These are phyloP conservation scores for Pseudogymnoascus sp. DNA, from an alignment of 2,329 filamentous ascomycete genomes.

Conservation along the genomic window DNA sequence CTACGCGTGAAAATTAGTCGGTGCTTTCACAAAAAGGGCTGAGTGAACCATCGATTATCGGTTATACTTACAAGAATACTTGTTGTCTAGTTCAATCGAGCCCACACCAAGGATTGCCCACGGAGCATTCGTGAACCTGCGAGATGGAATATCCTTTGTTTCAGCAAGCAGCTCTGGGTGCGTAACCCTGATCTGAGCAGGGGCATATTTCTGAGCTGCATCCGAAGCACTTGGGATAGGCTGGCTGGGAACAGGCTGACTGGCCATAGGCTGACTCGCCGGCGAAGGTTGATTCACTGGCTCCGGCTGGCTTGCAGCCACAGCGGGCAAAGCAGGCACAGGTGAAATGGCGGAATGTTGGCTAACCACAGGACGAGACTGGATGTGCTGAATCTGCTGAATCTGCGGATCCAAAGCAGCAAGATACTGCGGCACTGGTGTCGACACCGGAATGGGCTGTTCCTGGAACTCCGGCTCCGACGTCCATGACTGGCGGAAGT, in stretches of 20 bases:
- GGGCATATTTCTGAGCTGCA: not conserved
- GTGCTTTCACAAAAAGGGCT: not conserved
- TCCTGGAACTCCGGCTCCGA: not conserved
- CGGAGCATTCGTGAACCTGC: conserved; percentile 21
- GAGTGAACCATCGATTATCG: not conserved
- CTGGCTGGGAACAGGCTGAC: not conserved
- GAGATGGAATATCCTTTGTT: conserved; percentile 16
- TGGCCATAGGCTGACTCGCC: not conserved
- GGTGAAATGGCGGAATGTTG: not conserved
- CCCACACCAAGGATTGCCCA: conserved; percentile 11
- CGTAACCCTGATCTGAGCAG: conserved; percentile 5
- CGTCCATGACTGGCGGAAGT: not conserved
- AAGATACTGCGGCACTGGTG: not conserved
- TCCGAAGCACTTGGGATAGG: not conserved
- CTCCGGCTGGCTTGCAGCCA: not conserved
- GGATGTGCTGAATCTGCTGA: not conserved
- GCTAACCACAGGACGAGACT: not conserved
- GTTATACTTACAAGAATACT: not conserved
- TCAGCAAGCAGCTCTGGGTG: conserved; percentile 20
- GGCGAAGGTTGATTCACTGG: not conserved
- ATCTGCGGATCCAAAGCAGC: not conserved
- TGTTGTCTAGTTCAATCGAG: not conserved
- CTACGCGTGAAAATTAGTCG: not conserved
- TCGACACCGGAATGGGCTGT: not conserved
- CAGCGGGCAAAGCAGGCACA: not conserved